phyloP scores from a whole-genome alignment of 208 protist species.

The Leptomonas seymouri region DNA sequence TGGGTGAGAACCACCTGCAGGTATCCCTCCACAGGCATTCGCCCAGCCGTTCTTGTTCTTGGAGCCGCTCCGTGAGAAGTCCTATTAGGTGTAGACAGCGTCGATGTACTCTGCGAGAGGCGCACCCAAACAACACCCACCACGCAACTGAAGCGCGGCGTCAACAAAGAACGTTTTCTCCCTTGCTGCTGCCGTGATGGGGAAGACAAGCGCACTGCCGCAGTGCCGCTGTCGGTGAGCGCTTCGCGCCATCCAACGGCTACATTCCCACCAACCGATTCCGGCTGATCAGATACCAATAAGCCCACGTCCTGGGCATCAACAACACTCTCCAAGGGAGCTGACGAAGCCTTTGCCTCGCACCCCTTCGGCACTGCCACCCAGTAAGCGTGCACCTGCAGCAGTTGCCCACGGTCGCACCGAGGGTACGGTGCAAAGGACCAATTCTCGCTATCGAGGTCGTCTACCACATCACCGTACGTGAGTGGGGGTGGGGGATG shows the following conservation, averaged over 20 bases:
- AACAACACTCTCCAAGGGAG: neutral
- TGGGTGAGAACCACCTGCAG: constrained; percentile 67
- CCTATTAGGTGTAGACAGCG: neutral
- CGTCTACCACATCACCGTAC: constrained; percentile 21
- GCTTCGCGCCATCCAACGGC: too few relatives aligned
- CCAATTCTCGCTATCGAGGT: constrained; percentile 21
- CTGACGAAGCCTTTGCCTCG: neutral
- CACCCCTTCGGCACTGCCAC: constrained; percentile 19
- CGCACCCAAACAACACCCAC: constrained; percentile 80
- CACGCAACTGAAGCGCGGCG: constrained; percentile 33
- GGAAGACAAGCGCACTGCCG: too few relatives aligned
- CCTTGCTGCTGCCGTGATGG: too few relatives aligned
- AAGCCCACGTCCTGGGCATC: neutral
- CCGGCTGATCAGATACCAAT: too few relatives aligned
- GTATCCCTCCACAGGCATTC: constrained; percentile 61
- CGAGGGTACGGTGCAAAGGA: constrained; percentile 63
- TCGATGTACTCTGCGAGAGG: constrained; percentile 18
- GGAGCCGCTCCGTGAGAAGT: neutral
- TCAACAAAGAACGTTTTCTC: too few relatives aligned
- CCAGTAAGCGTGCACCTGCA: constrained; percentile 53
- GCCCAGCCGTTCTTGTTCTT: neutral
- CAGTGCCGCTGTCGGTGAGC: too few relatives aligned
- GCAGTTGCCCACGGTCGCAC: constrained; percentile 52
- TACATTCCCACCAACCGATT: neutral
- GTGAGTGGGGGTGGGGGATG: constrained; percentile 2